These are phyloP conservation scores for Zopfia rhizophila DNA, from an alignment of 2,329 filamentous ascomycete genomes.

Conservation along the genomic window DNA sequence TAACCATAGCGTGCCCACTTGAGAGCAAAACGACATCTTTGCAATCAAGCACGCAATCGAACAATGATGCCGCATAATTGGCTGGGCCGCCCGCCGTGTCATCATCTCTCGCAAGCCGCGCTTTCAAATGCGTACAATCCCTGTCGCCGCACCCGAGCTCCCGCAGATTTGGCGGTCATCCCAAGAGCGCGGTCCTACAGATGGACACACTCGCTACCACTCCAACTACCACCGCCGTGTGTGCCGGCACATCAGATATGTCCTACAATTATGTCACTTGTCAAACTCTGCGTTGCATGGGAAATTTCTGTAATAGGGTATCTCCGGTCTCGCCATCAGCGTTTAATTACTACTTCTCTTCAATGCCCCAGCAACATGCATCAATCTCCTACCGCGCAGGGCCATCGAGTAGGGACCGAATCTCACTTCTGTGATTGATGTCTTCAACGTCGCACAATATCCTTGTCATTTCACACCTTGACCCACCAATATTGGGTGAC, in stretches of 20 bases:
- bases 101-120: slow-evolving; percentile 21
- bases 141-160: slow-evolving; percentile 35
- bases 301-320: slow-evolving; percentile 16
- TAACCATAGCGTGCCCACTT: neutral
- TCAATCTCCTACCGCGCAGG: neutral
- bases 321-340: slow-evolving; percentile 2
- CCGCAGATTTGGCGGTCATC: slow-evolving; percentile 20
- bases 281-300: slow-evolving; percentile 13
- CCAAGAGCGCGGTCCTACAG: neutral
- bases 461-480: slow-evolving; percentile 24
- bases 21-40: slow-evolving; percentile 46
- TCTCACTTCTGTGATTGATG: slow-evolving; percentile 10
- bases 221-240: slow-evolving; percentile 16
- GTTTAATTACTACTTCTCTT: neutral
- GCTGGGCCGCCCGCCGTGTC: slow-evolving; percentile 23
- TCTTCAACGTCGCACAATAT: slow-evolving; percentile 39
- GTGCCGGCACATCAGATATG: slow-evolving; percentile 20
- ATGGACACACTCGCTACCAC: slow-evolving; percentile 14
- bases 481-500: slow-evolving; percentile 33
- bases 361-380: neutral
- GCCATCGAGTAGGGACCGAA: neutral
- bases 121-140: slow-evolving; percentile 30
- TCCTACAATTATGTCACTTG: slow-evolving; percentile 38
- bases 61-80: slow-evolving; percentile 28
- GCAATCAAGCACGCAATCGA: slow-evolving; percentile 48